Percentiles rank a stretch among this genome's conserved stretches.
phyloP scores from a whole-genome alignment of 768 basidiomycete species.

The Tricholoma saponaceum region DNA sequence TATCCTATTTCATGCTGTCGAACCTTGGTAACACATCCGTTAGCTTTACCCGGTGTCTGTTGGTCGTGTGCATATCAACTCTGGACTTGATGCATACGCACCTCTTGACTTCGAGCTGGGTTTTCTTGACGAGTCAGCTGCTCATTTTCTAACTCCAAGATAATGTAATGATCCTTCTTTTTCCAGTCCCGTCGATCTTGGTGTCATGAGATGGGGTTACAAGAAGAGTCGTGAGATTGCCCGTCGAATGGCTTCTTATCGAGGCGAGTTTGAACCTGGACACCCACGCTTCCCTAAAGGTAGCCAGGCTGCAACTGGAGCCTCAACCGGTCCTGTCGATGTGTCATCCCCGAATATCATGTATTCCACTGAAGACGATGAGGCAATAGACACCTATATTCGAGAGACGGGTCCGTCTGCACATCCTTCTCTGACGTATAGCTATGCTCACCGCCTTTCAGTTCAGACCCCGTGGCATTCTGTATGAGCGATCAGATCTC shows the following conservation, averaged over 20 bases:
- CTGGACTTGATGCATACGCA: too few relatives aligned
- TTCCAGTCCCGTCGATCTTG: slow-evolving; percentile 39
- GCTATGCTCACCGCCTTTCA: slow-evolving; percentile 36
- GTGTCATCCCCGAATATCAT: too few relatives aligned
- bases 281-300: too few relatives aligned
- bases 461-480: too few relatives aligned
- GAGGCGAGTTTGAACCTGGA: too few relatives aligned
- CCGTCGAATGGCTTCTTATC: slow-evolving; percentile 46
- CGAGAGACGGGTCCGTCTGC: slow-evolving; percentile 24
- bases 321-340: slow-evolving; percentile 28
- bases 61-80: slow-evolving; percentile 46
- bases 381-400: slow-evolving; percentile 36
- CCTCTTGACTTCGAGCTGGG: slow-evolving; percentile 42
- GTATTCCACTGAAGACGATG: slow-evolving; percentile 38
- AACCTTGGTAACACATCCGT: slow-evolving; percentile 5
- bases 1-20: background rate
- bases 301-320: too few relatives aligned
- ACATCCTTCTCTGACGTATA: too few relatives aligned
- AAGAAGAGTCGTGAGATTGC: slow-evolving; percentile 51
- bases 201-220: slow-evolving; percentile 45
- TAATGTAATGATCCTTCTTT: background rate
- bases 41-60: slow-evolving; percentile 43
- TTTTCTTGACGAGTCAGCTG: slow-evolving; percentile 39
- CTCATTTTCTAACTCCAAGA: background rate
- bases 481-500: background rate